A percentile compares a stretch with the other conserved stretches of the same genome.
phyloP scores from a whole-genome alignment of 352 stramenopile species.

The Paralagenidium karlingii region DNA sequence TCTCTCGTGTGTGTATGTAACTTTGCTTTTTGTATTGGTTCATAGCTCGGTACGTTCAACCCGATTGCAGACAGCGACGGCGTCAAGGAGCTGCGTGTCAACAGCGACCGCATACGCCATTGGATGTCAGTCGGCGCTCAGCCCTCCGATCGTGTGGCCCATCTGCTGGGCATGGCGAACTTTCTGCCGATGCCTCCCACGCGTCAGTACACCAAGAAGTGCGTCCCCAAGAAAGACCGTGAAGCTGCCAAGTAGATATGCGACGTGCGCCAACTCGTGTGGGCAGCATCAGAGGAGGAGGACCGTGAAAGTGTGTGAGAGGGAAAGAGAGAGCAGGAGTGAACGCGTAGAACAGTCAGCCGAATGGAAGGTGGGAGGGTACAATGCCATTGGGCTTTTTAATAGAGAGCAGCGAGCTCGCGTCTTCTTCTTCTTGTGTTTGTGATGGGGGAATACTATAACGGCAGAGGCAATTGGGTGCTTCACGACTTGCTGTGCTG shows the following conservation, averaged over 20 bases:
- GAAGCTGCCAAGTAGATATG: conserved; percentile 36
- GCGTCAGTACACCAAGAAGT: conserved; percentile 78
- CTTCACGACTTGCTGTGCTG: no score
- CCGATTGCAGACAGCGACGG: conserved; percentile 69
- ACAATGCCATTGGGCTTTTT: no score
- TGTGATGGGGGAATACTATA: neutral
- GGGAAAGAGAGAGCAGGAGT: no score
- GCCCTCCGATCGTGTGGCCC: conserved; percentile 69
- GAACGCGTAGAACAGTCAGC: no score
- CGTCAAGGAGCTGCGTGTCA: conserved; percentile 81
- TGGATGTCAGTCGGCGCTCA: conserved; percentile 82
- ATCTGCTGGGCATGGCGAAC: conserved; percentile 72
- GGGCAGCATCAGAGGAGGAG: no score
- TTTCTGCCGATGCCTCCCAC: conserved; percentile 74
- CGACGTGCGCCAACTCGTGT: no score
- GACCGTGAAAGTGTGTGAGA: no score
- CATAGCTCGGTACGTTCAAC: conserved; percentile 77
- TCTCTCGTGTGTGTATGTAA: neutral
- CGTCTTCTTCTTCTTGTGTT: neutral
- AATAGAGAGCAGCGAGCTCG: no score
- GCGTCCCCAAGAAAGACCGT: conserved; percentile 71
- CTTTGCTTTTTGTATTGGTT: neutral
- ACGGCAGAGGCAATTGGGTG: no score
- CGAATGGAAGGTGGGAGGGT: no score
- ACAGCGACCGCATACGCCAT: conserved; percentile 77